Evolutionary conservation across 2,329 filamentous ascomycete genomes (phyloP).

Genomic region (Ascocoryne sarcoides): DNA sequence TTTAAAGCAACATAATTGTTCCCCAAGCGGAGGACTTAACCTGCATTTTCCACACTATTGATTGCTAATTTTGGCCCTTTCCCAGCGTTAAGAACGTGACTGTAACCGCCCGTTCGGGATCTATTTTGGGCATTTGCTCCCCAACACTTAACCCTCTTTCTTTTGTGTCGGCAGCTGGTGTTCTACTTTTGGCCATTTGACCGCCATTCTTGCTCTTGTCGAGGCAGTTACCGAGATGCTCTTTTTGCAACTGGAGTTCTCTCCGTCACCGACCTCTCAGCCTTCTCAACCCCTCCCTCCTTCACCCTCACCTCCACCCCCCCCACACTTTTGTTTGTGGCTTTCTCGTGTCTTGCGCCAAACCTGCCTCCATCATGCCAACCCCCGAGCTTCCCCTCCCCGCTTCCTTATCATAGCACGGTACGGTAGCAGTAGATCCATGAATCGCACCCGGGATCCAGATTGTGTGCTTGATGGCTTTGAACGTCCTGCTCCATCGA

Average conservation of each 20-base stretch:
- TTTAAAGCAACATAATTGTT: constrained; percentile 25
- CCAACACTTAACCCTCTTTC: constrained; percentile 2
- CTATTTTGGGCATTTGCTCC: constrained; percentile 20
- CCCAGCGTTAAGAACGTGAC: constrained; percentile 4
- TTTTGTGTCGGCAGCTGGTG: too few species aligned
- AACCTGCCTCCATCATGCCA: too few species aligned
- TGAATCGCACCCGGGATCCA: neutral
- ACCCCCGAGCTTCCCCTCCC: neutral
- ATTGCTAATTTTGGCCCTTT: constrained; percentile 5
- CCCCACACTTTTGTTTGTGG: too few species aligned
- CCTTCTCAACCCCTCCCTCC: too few species aligned
- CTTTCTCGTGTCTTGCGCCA: too few species aligned
- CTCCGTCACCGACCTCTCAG: too few species aligned
- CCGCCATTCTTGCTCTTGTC: too few species aligned
- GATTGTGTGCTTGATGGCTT: constrained; percentile 3
- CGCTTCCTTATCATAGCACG: constrained; percentile 6
- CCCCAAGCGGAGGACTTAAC: constrained; percentile 8
- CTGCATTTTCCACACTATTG: constrained; percentile 8
- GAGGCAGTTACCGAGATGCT: too few species aligned
- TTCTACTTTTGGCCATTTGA: too few species aligned
- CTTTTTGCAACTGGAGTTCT: too few species aligned
- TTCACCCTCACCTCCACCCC: too few species aligned
- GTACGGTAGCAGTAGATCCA: too few species aligned
- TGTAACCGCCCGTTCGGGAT: constrained; percentile 21
- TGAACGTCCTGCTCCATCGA: constrained; percentile 9